Evolutionary conservation across 2,329 filamentous ascomycete species (phyloP).

Genomic region (Ophiostoma himal-ulmi): DNA sequence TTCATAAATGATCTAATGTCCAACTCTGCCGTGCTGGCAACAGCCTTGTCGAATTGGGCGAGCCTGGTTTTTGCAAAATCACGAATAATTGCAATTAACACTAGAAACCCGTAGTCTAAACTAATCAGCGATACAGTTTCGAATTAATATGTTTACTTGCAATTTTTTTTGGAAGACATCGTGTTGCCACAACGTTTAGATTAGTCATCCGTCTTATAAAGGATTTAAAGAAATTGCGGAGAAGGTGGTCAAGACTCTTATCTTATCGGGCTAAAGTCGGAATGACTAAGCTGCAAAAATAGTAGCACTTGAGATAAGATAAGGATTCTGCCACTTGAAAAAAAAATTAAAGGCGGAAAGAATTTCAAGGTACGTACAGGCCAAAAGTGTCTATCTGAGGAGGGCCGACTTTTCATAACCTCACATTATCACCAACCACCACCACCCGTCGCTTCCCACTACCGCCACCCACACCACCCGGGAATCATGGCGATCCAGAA

Average conservation of each 20-base stretch:
- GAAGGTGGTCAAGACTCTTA: background rate
- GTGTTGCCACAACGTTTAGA: background rate
- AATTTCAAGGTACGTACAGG: constrained; percentile 7
- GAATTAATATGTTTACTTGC: no score
- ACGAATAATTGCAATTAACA: no score
- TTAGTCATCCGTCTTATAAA: background rate
- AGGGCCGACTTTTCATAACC: constrained; percentile 10
- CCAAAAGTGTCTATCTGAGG: background rate
- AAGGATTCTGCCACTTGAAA: constrained; percentile 14
- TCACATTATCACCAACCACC: background rate
- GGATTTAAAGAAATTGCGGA: background rate
- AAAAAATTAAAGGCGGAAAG: constrained; percentile 14
- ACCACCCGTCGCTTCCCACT: background rate
- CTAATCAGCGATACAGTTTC: no score
- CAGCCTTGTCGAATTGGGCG: no score
- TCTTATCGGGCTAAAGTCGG: background rate
- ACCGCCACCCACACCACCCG: constrained; percentile 1
- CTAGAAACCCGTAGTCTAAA: no score
- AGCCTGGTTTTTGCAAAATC: no score
- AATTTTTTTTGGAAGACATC: background rate
- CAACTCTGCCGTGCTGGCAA: no score
- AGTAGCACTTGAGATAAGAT: background rate
- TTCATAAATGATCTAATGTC: no score
- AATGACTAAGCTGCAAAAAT: background rate
- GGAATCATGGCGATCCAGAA: constrained; percentile 58